Evolutionary conservation across 176 grass and related monocot species (phyloP), one percentile per base, ranked within the genome.

Genomic region (Triticum timopheevii): DNA sequence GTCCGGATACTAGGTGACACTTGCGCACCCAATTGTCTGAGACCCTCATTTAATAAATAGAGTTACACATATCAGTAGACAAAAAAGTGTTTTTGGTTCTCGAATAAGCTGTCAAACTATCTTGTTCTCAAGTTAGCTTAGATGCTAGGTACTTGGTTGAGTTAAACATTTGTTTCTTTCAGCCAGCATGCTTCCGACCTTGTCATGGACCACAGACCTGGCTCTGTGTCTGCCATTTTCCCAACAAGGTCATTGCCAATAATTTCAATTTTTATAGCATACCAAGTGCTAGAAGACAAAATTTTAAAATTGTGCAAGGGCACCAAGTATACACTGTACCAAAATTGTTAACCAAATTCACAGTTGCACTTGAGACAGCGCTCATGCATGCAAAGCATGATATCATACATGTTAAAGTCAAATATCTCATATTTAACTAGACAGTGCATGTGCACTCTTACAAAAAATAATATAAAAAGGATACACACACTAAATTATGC

Each of bases 331-430:
- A 7, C 45, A 20, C 23, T 56, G 16, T 73, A 9, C 82, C 34
- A 30, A 52, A 17, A 85, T 68, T 65, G 24, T 76, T 65, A 15
- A 42, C 23, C 54, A 10, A 59, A 64, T 65, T 5, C 31, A 56
- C 30, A 65, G 8, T 73, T 80, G 38, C 31, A 80, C 31, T 52
- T 34, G 24, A 49, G 39, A 75, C 13, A 75, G 23, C 13, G 27
- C 13, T 13, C 50, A 22, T 25, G 4, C 82, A 63, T 84, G 23
- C 30, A 40, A 31, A 56, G 63, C 66, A 44, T 65, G 58, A 17
- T 47, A 13, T n/a, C 40, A 3, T 89, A 81, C 44, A 81, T 80
- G 13, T 58, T 2, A 39, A 83, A 72, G 30, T 72, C 67, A 59
- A 72, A 36, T 36, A 36, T 36, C 35, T 36, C 35, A 36, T 36